Evolutionary conservation across 345 rosid species (phyloP).

Genomic region (Raphanus sativus): DNA sequence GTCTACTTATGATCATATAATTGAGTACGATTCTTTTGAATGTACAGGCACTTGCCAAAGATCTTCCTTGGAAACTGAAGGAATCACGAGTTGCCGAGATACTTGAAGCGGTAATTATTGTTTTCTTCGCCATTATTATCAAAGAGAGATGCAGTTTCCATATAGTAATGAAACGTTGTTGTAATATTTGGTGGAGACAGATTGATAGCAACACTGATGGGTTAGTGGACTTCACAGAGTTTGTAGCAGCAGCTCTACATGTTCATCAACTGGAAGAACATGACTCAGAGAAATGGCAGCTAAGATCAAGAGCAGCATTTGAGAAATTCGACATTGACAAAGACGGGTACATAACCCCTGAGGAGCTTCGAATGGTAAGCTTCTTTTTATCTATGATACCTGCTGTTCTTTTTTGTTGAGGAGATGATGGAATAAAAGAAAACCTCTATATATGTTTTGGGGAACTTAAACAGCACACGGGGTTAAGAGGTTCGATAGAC

Average conservation of each 20-base stretch:
- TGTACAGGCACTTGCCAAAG: conserved; percentile 93
- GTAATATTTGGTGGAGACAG: conserved; percentile 45
- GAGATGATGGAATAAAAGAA: background rate
- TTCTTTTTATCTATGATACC: background rate
- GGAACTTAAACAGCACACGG: conserved; percentile 66
- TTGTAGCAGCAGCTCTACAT: conserved; percentile 92
- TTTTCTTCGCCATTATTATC: background rate
- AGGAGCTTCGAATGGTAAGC: conserved; percentile 83
- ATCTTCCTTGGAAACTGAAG: conserved; percentile 94
- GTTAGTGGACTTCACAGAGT: conserved; percentile 91
- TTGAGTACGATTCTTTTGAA: background rate
- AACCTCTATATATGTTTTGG: background rate
- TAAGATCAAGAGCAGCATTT: conserved; percentile 81
- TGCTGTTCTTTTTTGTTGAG: background rate
- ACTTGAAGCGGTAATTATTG: conserved; percentile 74
- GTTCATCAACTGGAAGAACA: conserved; percentile 95
- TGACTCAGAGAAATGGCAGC: conserved; percentile 86
- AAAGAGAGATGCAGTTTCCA: background rate
- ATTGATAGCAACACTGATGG: conserved; percentile 98
- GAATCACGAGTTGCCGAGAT: conserved; percentile 88
- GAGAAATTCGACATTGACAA: conserved; percentile 90
- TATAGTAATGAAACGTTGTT: conserved; percentile 1
- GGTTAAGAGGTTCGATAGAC: conserved; percentile 86
- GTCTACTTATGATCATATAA: background rate
- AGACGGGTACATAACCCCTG: conserved; percentile 94